Percentiles rank a stretch among this genome's conserved stretches.
These are phyloP conservation scores for Spatholobus suberectus DNA, from an alignment of 306 rosid species.

Conservation along the genomic window DNA sequence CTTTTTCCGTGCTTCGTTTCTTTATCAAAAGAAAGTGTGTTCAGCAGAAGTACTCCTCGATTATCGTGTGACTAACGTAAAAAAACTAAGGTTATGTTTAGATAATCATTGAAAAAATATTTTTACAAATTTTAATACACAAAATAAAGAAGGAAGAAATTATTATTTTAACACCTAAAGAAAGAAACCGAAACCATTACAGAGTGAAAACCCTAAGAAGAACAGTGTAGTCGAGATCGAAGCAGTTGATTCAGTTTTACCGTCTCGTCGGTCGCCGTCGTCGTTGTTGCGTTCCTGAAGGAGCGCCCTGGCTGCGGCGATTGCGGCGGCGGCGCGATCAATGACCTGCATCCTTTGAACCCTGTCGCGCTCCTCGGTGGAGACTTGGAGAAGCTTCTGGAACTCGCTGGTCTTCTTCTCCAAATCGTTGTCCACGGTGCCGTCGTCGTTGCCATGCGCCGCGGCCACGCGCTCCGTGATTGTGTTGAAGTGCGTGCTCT, in stretches of 20 bases:
- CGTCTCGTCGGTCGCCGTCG: not conserved
- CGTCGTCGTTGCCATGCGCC: not conserved
- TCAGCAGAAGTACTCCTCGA: not conserved
- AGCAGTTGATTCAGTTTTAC: not conserved
- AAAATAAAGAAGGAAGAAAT: too few species aligned
- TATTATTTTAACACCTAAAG: too few species aligned
- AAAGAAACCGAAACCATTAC: too few species aligned
- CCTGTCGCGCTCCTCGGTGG: constrained; percentile 79
- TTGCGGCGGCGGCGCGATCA: constrained; percentile 93
- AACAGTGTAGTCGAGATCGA: not conserved
- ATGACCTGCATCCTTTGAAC: constrained; percentile 85
- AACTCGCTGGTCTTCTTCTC: constrained; percentile 76
- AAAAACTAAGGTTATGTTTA: too few species aligned
- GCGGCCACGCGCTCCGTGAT: constrained; percentile 42
- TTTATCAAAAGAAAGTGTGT: not conserved
- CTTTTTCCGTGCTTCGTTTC: not conserved
- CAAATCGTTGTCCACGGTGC: constrained; percentile 30
- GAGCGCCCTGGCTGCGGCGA: constrained; percentile 74
- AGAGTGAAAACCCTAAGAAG: constrained; percentile 32
- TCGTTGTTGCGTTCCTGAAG: constrained; percentile 3
- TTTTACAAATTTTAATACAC: too few species aligned
- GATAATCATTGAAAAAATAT: too few species aligned
- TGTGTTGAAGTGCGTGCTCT: constrained; percentile 55
- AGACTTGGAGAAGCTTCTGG: constrained; percentile 72
- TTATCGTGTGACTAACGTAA: not conserved